Base-by-base conservation (phyloP, 1,284 basidiomycete genomes). In the Tetrapyrgos nigripes region DNA sequence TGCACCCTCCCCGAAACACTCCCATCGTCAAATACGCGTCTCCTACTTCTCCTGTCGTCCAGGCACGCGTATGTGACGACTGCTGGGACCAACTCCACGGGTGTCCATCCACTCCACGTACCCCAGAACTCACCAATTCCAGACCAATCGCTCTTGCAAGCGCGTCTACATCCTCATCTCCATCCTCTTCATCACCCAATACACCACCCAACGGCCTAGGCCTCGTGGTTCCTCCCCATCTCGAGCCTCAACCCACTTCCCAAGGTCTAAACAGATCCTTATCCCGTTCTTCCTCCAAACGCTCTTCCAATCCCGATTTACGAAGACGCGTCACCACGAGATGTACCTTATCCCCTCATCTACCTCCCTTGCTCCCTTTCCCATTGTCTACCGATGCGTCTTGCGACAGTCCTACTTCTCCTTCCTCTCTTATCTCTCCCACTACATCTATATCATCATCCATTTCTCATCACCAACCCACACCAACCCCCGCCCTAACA, bases 51-150 rank as follows among this genome's bases (percentile, higher is more conserved):
- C 87, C 86, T 8, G 74, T 87, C 55, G 59, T 71, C 50, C 57
- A 74, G 28, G 75, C 76, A 17, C 83, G 87, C 51, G 88, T 92
- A 35, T 92, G 89, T 66, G 84, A 89, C 61, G 88, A 85, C 61
- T 92, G 91, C 68, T 87, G 78, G 73, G 85, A 88, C 65, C 87
- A 88, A 68, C 82, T 92, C 45, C 81, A 89, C 59, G 88, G 87
- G 54, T 73, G 61, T 64, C 80, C 65, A 58, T 72, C 69, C 62
- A 69, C 79, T 21, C 73, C 80, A 45, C 72, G 70, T 54, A 76
- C 83, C 69, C 76, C 81, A 71, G 72, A 83, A 64, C 64, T 79
- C 57, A 56, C 75, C 68, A 64, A 66, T 61, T 68, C 65, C 23
- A 66, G 71, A 29, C 66, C 68, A 63, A 64, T 62, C 68, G 63